These are phyloP conservation scores for Candida nitratophila DNA, from an alignment of 805 yeast genomes.

Conservation along the genomic window DNA sequence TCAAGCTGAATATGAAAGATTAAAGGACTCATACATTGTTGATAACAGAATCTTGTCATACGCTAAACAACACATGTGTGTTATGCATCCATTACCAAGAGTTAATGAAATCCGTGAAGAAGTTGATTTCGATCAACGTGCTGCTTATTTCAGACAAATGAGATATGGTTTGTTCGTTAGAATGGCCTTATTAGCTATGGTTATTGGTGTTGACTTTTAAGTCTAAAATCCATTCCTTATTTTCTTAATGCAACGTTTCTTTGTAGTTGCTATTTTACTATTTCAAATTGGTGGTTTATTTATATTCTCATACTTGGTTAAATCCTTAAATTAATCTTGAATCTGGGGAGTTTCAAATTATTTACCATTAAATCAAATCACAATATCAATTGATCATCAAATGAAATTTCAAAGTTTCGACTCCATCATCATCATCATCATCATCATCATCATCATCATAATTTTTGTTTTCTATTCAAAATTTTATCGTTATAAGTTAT, in stretches of 20 bases:
- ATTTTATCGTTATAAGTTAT: no score
- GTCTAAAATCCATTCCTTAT: neutral
- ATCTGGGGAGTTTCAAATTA: slow-evolving; percentile 1
- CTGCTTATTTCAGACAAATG: slow-evolving; percentile 99
- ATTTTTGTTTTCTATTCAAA: no score
- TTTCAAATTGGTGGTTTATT: neutral
- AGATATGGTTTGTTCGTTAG: slow-evolving; percentile 96
- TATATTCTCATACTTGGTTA: neutral
- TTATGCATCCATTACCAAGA: slow-evolving; percentile 98
- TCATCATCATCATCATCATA: no score
- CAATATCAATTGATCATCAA: neutral
- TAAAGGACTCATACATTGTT: slow-evolving; percentile 86
- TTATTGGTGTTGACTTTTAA: slow-evolving; percentile 85
- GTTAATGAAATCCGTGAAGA: slow-evolving; percentile 94
- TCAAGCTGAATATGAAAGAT: slow-evolving; percentile 69
- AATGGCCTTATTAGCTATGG: slow-evolving; percentile 98
- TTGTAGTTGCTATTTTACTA: neutral
- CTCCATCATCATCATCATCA: no score
- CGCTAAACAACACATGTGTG: slow-evolving; percentile 98
- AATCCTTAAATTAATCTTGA: neutral
- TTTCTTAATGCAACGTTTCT: neutral
- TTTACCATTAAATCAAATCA: no score
- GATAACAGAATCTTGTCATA: slow-evolving; percentile 85
- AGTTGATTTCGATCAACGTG: slow-evolving; percentile 98
- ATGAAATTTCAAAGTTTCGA: no score